Percentiles rank a stretch among this genome's conserved stretches.
Conservation (phyloP, 2,329 filamentous ascomycete species). For the Pseudocercospora musae region DNA sequence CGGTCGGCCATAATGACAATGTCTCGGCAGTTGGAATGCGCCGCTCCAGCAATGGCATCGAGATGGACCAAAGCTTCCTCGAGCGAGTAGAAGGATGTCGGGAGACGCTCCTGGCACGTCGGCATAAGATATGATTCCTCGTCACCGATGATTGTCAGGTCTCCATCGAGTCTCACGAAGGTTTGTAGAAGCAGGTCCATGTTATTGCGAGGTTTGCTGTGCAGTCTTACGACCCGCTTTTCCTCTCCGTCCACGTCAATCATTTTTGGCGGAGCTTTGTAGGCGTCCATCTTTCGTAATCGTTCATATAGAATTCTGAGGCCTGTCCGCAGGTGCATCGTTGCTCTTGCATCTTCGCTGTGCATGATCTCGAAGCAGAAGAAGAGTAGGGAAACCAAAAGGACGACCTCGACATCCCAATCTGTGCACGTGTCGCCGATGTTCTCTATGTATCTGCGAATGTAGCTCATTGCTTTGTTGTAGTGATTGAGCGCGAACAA, state of each 20-base stretch:
- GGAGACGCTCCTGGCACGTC: slow-evolving; percentile 13
- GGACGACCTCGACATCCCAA: slow-evolving; percentile 16
- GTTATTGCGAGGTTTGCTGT: slow-evolving; percentile 9
- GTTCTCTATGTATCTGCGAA: slow-evolving; percentile 14
- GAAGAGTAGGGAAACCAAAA: slow-evolving; percentile 18
- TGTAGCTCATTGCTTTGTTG: slow-evolving; percentile 15
- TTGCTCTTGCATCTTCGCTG: slow-evolving; percentile 15
- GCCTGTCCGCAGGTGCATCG: slow-evolving; percentile 17
- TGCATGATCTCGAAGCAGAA: slow-evolving; percentile 21
- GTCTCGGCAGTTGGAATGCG: slow-evolving; percentile 14
- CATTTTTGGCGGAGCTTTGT: slow-evolving; percentile 1
- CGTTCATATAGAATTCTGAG: slow-evolving; percentile 19
- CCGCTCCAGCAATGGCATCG: slow-evolving; percentile 14
- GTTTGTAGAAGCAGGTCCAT: slow-evolving; percentile 18
- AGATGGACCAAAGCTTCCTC: slow-evolving; percentile 21
- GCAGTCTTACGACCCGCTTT: slow-evolving; percentile 12
- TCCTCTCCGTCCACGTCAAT: slow-evolving; percentile 10
- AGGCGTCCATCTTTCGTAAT: slow-evolving; percentile 3
- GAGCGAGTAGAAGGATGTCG: slow-evolving; percentile 14
- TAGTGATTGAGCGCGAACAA: slow-evolving; percentile 18
- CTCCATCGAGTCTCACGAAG: slow-evolving; percentile 19
- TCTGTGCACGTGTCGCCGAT: slow-evolving; percentile 9
- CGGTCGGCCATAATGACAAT: slow-evolving; percentile 15
- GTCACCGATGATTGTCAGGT: slow-evolving; percentile 19
- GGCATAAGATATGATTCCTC: slow-evolving; percentile 20